Percentiles rank a stretch among this genome's conserved stretches.
Conservation (phyloP, 257 asterid genomes). For the Buddleja alternifolia region DNA sequence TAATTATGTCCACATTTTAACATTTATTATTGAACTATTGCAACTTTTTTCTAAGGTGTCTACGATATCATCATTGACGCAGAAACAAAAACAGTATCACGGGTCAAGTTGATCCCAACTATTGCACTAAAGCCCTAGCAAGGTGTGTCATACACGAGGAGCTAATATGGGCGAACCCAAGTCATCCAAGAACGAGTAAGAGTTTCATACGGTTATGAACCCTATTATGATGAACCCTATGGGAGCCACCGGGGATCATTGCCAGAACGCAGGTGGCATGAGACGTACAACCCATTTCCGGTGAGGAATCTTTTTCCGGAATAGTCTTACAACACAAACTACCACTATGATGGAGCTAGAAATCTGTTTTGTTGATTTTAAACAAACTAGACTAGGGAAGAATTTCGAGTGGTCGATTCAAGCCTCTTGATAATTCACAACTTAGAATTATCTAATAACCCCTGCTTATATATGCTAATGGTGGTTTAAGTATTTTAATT, state of each 20-base stretch:
- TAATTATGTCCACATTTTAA: not conserved
- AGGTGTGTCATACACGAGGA: slow-evolving; percentile 48
- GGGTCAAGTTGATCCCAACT: slow-evolving; percentile 56
- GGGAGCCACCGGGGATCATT: slow-evolving; percentile 20
- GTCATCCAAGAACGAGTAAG: slow-evolving; percentile 35
- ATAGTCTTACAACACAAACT: slow-evolving; percentile 1
- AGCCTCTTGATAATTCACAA: too few species aligned
- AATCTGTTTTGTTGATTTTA: too few species aligned
- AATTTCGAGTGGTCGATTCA: too few species aligned
- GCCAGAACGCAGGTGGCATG: slow-evolving; percentile 29
- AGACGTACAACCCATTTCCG: slow-evolving; percentile 5
- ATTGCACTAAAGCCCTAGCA: slow-evolving; percentile 39
- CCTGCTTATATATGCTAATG: too few species aligned
- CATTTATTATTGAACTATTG: too few species aligned
- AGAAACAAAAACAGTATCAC: slow-evolving; percentile 29
- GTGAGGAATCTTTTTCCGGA: not conserved
- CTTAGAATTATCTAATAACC: too few species aligned
- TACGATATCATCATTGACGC: slow-evolving; percentile 42
- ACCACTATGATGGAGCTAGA: slow-evolving; percentile 14
- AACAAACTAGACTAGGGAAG: too few species aligned
- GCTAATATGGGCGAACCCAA: slow-evolving; percentile 40
- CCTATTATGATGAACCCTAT: not conserved
- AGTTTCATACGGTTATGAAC: not conserved
- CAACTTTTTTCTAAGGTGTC: slow-evolving; percentile 33
- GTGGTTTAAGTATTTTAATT: too few species aligned